Evolutionary conservation across 108 stramenopile species (phyloP).

Genomic region (Tribonema minus): DNA sequence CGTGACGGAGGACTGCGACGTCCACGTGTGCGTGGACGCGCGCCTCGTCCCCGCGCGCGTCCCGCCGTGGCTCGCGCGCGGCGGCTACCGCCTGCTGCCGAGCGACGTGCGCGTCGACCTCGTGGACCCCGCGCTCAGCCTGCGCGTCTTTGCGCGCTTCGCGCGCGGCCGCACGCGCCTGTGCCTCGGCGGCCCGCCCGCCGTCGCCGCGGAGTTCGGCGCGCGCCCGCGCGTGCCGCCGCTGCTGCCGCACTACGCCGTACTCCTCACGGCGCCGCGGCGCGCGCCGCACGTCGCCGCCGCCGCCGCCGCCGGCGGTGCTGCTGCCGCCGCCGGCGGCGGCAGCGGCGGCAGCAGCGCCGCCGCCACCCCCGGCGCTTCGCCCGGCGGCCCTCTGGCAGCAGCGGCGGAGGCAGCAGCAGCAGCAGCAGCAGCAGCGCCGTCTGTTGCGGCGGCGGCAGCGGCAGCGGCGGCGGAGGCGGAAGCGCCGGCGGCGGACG

Average conservation of each 20-base stretch:
- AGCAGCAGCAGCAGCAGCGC: not conserved
- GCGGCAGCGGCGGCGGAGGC: slow-evolving; percentile 19
- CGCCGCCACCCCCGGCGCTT: too few relatives aligned
- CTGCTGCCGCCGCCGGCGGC: not conserved
- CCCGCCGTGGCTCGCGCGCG: slow-evolving; percentile 21
- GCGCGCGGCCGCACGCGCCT: slow-evolving; percentile 21
- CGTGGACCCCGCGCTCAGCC: slow-evolving; percentile 13
- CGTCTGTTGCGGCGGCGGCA: too few relatives aligned
- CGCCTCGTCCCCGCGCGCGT: not conserved
- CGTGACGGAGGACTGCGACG: slow-evolving; percentile 19
- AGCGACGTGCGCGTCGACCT: not conserved
- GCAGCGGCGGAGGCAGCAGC: too few relatives aligned
- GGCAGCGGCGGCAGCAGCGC: not conserved
- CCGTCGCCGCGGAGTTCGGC: not conserved
- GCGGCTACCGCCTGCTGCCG: slow-evolving; percentile 23
- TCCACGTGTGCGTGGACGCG: slow-evolving; percentile 27
- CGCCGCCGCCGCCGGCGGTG: too few relatives aligned
- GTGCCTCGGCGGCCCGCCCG: not conserved
- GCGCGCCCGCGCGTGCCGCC: not conserved
- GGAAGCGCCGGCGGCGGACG: too few relatives aligned
- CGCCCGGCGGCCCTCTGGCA: too few relatives aligned
- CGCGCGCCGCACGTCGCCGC: too few relatives aligned
- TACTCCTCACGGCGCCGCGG: slow-evolving; percentile 16
- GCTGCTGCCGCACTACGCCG: slow-evolving; percentile 33
- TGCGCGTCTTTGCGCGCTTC: slow-evolving; percentile 5